These are phyloP conservation scores for Rhodosorus marinus DNA, from an alignment of 23 red algal genomes.

Conservation along the genomic window DNA sequence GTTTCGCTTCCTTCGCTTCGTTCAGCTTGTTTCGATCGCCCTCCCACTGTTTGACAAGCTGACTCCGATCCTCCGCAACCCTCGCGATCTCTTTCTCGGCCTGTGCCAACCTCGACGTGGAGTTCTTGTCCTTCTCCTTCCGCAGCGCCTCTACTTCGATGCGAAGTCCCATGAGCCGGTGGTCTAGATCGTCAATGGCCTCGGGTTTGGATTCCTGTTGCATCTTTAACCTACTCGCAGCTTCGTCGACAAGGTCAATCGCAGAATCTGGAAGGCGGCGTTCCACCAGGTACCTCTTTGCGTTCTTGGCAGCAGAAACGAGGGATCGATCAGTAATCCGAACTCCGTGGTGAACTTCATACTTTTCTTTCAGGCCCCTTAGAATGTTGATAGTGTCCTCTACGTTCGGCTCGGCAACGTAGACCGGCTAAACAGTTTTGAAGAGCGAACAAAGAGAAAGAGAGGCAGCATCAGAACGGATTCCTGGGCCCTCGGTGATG, in stretches of 20 bases:
- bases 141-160: slow-evolving; percentile 30
- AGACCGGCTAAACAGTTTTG: no score
- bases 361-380: slow-evolving; percentile 11
- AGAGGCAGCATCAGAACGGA: no score
- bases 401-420: slow-evolving; percentile 22
- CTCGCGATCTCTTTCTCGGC: neutral
- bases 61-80: neutral
- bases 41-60: slow-evolving; percentile 8
- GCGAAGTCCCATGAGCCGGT: slow-evolving; percentile 7
- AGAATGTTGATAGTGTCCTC: slow-evolving; percentile 39
- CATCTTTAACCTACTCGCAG: slow-evolving; percentile 19
- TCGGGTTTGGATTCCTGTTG: slow-evolving; percentile 29
- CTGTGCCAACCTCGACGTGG: neutral
- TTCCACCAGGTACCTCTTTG: slow-evolving; percentile 33
- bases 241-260: slow-evolving; percentile 43
- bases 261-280: slow-evolving; percentile 34
- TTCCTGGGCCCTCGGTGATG: no score
- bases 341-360: slow-evolving; percentile 40
- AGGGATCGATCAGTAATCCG: slow-evolving; percentile 26
- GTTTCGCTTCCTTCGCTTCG: slow-evolving; percentile 13
- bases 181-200: slow-evolving; percentile 28
- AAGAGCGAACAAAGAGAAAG: no score
- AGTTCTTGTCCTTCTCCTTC: slow-evolving; percentile 7
- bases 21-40: slow-evolving; percentile 2
- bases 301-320: slow-evolving; percentile 18